Percentiles rank a stretch among this genome's conserved stretches.
phyloP scores from a whole-genome alignment of 305 asterid genomes.

The Nicotiana rustica region DNA sequence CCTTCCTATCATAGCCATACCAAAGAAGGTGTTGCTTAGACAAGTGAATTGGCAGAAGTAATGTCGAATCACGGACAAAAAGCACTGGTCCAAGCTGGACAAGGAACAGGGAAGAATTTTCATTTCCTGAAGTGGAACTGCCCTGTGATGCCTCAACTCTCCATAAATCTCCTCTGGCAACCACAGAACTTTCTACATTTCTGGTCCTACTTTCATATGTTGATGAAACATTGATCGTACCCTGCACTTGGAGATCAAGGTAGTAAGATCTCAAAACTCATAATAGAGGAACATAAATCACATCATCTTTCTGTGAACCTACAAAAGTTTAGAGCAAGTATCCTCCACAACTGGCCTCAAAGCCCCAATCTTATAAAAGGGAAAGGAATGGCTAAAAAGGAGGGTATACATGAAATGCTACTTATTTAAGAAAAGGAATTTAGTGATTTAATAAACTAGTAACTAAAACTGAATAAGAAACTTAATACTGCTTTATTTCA shows the following conservation, averaged over 20 bases:
- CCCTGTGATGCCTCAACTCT: constrained; percentile 96
- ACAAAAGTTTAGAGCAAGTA: constrained; percentile 9
- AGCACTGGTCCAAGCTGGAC: constrained; percentile 98
- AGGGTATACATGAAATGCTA: background rate
- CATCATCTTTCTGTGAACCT: background rate
- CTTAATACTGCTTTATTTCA: background rate
- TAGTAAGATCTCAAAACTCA: background rate
- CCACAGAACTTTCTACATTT: constrained; percentile 76
- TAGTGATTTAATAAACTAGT: background rate
- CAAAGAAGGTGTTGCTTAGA: constrained; percentile 96
- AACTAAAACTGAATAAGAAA: background rate
- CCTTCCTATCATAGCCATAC: constrained; percentile 99
- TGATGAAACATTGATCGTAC: constrained; percentile 78
- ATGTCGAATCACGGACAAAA: constrained; percentile 95
- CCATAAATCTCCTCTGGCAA: constrained; percentile 97
- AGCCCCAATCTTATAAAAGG: background rate
- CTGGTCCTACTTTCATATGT: constrained; percentile 81
- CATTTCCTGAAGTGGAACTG: constrained; percentile 80
- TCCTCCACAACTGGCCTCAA: background rate
- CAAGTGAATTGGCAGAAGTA: constrained; percentile 92
- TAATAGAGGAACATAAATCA: background rate
- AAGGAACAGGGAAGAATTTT: constrained; percentile 79
- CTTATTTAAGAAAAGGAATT: background rate
- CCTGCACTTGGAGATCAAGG: constrained; percentile 55
- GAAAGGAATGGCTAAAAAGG: background rate